Evolutionary conservation across 352 stramenopile genomes (phyloP).

Genomic region (Phytophthora niederhauseri): DNA sequence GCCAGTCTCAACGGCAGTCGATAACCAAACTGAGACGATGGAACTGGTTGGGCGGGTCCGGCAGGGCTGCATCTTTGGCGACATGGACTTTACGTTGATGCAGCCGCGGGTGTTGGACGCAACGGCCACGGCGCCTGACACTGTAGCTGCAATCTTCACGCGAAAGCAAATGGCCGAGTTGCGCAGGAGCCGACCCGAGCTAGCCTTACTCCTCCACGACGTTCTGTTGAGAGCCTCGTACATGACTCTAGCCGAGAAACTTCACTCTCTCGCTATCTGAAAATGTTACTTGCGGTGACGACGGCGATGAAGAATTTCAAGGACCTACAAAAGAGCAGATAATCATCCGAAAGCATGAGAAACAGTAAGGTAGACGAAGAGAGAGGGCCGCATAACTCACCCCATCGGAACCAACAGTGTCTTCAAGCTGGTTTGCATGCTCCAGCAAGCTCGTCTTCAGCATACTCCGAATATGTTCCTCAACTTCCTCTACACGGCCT

Average conservation of each 20-base stretch:
- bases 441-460: constrained; percentile 59
- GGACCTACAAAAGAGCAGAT: constrained; percentile 34
- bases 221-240: constrained; percentile 62
- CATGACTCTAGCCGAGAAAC: constrained; percentile 57
- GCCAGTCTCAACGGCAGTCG: neutral
- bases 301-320: constrained; percentile 68
- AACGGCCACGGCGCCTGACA: constrained; percentile 41
- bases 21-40: constrained; percentile 19
- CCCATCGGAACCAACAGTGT: constrained; percentile 57
- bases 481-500: constrained; percentile 26
- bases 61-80: constrained; percentile 65
- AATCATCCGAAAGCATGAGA: neutral
- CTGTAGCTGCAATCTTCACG: constrained; percentile 48
- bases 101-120: constrained; percentile 58
- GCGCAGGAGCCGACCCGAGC: constrained; percentile 28
- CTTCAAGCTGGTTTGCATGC: constrained; percentile 59
- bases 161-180: constrained; percentile 41
- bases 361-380: neutral
- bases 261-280: constrained; percentile 31
- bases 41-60: constrained; percentile 59
- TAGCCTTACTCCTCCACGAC: constrained; percentile 59
- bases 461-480: constrained; percentile 63
- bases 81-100: constrained; percentile 68
- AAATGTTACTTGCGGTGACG: constrained; percentile 35
- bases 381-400: constrained; percentile 32